phyloP scores from a whole-genome alignment of 2,329 filamentous ascomycete species.

The Colletotrichum tamarilloi region DNA sequence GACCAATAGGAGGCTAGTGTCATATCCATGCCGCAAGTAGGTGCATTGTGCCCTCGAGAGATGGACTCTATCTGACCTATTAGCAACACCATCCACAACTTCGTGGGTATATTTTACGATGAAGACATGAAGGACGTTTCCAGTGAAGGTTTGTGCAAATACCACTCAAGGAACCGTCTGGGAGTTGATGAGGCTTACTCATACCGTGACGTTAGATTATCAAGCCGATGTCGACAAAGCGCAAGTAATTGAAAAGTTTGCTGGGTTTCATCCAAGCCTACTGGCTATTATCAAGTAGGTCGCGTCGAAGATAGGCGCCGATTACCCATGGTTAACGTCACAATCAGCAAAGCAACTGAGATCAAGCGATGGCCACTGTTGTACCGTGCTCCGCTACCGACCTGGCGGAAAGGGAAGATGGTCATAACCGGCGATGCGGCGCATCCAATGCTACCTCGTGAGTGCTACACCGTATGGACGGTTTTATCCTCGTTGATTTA shows the following conservation, averaged over 20 bases:
- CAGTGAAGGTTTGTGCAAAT: constrained; percentile 15
- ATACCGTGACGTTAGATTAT: constrained; percentile 3
- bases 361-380: constrained; percentile 49
- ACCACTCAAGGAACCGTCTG: no score
- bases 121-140: constrained; percentile 33
- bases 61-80: neutral
- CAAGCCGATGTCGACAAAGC: constrained; percentile 40
- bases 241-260: constrained; percentile 40
- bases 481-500: neutral
- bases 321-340: neutral
- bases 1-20: constrained; percentile 41
- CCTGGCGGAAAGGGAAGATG: constrained; percentile 47
- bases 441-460: constrained; percentile 52
- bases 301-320: neutral
- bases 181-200: neutral
- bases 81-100: constrained; percentile 48
- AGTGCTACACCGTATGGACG: constrained; percentile 7
- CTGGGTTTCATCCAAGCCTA: constrained; percentile 42
- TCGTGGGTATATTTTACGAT: constrained; percentile 46
- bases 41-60: neutral
- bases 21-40: constrained; percentile 48
- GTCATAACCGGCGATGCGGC: constrained; percentile 50
- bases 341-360: constrained; percentile 46
- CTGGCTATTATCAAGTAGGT: constrained; percentile 44
- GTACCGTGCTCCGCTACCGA: constrained; percentile 45